Percentiles rank a stretch among this genome's conserved stretches.
Evolutionary conservation across 306 rosid genomes (phyloP).

Genomic region (Citrullus amarus): DNA sequence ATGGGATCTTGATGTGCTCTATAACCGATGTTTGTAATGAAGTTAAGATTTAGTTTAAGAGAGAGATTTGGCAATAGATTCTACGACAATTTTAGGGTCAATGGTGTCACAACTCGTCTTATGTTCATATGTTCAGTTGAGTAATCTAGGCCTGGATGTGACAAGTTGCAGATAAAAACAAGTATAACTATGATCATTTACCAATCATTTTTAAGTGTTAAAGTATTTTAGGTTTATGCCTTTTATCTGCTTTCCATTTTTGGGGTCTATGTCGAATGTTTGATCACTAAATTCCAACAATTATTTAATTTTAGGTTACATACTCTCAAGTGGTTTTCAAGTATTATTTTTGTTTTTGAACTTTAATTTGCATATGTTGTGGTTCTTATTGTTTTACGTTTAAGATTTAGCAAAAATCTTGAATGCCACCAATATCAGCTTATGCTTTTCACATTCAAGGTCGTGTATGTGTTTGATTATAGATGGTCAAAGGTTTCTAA

Average conservation of each 20-base stretch:
- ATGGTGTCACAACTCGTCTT: too few species aligned
- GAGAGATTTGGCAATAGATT: too few species aligned
- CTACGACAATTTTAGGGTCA: too few species aligned
- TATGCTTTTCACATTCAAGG: not conserved
- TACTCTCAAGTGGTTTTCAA: not conserved
- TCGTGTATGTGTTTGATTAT: not conserved
- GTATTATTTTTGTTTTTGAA: not conserved
- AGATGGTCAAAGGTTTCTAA: not conserved
- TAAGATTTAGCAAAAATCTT: too few species aligned
- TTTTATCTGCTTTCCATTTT: not conserved
- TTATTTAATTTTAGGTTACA: too few species aligned
- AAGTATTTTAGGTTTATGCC: not conserved
- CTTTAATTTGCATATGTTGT: not conserved
- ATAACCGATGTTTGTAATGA: too few species aligned
- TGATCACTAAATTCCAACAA: not conserved
- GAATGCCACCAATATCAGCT: not conserved
- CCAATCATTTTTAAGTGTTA: not conserved
- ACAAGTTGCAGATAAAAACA: not conserved
- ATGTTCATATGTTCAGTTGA: too few species aligned
- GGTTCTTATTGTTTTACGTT: not conserved
- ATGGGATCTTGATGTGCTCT: too few species aligned
- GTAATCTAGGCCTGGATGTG: too few species aligned
- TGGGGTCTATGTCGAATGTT: not conserved
- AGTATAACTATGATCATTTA: not conserved
- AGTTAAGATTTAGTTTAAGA: too few species aligned